Evolutionary conservation across 163 green algal species (phyloP), one percentile per base, ranked within the genome.

Genomic region (Chlamydomonas reinhardtii): DNA sequence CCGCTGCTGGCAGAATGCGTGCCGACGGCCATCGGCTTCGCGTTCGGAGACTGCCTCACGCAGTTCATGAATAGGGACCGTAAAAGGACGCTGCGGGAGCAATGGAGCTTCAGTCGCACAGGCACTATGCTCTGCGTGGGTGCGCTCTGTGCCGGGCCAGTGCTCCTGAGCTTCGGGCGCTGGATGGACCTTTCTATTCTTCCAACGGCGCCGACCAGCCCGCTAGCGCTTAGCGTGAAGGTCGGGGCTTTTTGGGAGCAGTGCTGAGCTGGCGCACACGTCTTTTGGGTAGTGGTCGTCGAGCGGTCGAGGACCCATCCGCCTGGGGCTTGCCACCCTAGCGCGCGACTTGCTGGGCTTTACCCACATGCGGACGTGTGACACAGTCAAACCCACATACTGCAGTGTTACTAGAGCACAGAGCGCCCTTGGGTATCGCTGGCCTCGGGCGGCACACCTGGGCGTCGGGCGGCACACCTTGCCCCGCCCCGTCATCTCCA

Each of bases 161-260:
- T 88, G 29, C 34, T 88, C 32, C 74, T 88, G 1, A 74, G 59
- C 2, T 88, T 88, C 52, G 83, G 83, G 31, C 34, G 73, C 19
- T 88, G 83, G 83, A 88, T 88, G 83, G 83, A 88, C 62, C 32
- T 82, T 20, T 37, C 74, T 39, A 76, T 88, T n/a, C 59, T 88
- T 52, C 73, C 73, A 2, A 43, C 43, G 0, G 64, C 62, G 0
- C 48, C 62, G 4, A 72, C 48, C 31, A 76, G 37, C 32, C 73
- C 83, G 2, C 16, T 88, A 27, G 48, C 83, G 2, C 14, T 71
- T 12, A 29, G 37, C 34, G 34, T 83, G 1, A 88, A 88, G 52
- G 83, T 88, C 29, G 11, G 11, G 0, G 24, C 29, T 66, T 31
- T 68, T 17, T 68, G 48, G 16, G 25, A 17, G 22, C 48, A 14